These are phyloP conservation scores for Stylosanthes scabra DNA, from an alignment of 331 rosid genomes.

Conservation along the genomic window DNA sequence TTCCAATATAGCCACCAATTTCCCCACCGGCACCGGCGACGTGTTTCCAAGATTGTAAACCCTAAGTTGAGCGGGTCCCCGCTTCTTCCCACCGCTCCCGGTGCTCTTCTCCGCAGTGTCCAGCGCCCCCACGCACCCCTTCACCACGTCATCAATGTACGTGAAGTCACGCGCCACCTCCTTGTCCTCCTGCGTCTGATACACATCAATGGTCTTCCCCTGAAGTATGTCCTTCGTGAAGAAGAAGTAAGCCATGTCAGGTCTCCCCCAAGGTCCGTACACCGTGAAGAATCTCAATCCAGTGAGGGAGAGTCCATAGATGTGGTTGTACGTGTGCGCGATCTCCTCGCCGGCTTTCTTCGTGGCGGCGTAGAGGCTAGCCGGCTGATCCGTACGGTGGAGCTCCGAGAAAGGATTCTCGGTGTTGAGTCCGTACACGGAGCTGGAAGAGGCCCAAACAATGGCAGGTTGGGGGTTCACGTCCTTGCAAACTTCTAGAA, in stretches of 20 bases:
- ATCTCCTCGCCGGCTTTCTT: conserved; percentile 18
- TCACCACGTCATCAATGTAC: conserved; percentile 88
- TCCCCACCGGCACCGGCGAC: conserved; percentile 94
- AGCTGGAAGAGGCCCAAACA: conserved; percentile 96
- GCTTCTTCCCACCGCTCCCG: conserved; percentile 89
- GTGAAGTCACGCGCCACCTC: conserved; percentile 99
- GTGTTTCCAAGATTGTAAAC: conserved; percentile 93
- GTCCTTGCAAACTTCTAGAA: conserved; percentile 72
- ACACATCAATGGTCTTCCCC: conserved; percentile 71
- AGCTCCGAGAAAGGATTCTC: conserved; percentile 82
- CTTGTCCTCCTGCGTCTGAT: conserved; percentile 70
- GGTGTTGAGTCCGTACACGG: conserved; percentile 90
- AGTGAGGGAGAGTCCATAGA: conserved; percentile 88
- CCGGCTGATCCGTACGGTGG: conserved; percentile 36
- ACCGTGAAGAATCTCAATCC: conserved; percentile 95
- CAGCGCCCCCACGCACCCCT: conserved; percentile 79
- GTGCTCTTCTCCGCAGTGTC: conserved; percentile 93
- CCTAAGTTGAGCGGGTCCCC: conserved; percentile 73
- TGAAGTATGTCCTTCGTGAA: conserved; percentile 90
- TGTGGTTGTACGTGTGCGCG: conserved; percentile 88
- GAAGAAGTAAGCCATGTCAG: conserved; percentile 98
- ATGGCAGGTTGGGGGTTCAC: conserved; percentile 92
- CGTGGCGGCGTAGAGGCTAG: conserved; percentile 11
- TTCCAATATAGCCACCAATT: conserved; percentile 71
- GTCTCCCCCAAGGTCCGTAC: conserved; percentile 96